Conservation (phyloP, 495 filamentous ascomycete genomes). For the Aspergillus leporis region DNA sequence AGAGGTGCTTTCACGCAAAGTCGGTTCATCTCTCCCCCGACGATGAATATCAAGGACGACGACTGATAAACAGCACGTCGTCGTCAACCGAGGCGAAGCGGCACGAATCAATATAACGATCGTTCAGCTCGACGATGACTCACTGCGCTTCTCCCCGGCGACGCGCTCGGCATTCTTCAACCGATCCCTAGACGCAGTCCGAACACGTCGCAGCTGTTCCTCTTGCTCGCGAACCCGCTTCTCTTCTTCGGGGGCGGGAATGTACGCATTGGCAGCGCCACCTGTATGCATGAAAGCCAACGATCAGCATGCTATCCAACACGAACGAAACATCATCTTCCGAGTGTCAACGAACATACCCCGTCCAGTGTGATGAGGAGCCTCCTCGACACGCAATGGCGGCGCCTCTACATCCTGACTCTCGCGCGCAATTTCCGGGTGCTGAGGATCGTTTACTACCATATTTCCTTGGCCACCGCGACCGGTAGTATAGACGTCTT, state of each 20-base stretch:
- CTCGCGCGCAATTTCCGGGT: constrained; percentile 66
- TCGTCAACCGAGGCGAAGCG: neutral
- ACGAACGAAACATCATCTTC: neutral
- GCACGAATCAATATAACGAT: neutral
- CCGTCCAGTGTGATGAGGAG: constrained; percentile 46
- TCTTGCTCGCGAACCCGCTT: constrained; percentile 36
- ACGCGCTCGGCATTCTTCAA: constrained; percentile 35
- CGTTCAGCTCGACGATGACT: constrained; percentile 23
- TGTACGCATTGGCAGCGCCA: constrained; percentile 46
- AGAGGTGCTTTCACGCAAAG: neutral
- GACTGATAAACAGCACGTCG: neutral
- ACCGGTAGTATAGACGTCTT: constrained; percentile 78
- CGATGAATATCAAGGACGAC: neutral
- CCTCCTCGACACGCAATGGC: constrained; percentile 48
- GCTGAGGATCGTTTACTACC: constrained; percentile 64
- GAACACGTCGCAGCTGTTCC: constrained; percentile 38
- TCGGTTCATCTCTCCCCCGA: neutral
- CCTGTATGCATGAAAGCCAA: constrained; percentile 22
- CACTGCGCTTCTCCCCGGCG: constrained; percentile 25
- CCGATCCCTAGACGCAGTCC: constrained; percentile 40
- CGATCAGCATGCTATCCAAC: neutral
- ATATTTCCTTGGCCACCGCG: constrained; percentile 76
- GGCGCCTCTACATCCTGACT: constrained; percentile 76
- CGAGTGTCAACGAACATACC: constrained; percentile 33
- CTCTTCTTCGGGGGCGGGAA: constrained; percentile 41